Base-by-base conservation (phyloP, 345 rosid genomes). In the Hibiscus syriacus region DNA sequence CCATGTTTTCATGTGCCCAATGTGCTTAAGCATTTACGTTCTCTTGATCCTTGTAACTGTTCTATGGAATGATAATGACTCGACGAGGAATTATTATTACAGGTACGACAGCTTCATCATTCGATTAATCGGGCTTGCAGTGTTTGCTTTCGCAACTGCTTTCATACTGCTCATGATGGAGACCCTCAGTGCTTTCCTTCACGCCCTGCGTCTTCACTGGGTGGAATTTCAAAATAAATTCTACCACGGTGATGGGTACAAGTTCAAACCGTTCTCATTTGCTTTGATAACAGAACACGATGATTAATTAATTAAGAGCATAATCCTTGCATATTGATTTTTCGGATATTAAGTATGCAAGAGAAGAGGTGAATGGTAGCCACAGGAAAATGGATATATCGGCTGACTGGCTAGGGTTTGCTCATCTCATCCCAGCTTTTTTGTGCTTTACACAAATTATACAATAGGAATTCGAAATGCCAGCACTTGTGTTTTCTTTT, bases 151-250 rank as follows among this genome's bases (percentile, higher is more conserved):
- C 68, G 97, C 99, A 20, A 93, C 99, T n/a, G 90, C 90, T 45
- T 93, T 91, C 85, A 85, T 93, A 80, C 85, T 93, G 46, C 87
- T 93, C 36, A 87, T 90, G 92, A 93, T 93, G 99, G 99, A 93
- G 85, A 86, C 96, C 6, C 91, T 93, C 38, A 91, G 99, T 57
- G 99, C 99, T 45, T 93, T 93, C 80, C 85, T 93, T 14, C 99
- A 93, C 25, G 96, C 99, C 11, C 66, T 93, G 81, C 97, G 99
- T 80, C 99, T 93, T 70, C 99, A 93, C 58, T 90, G 99, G 99
- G 95, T 90, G 49, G 99, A 93, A 59, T 93, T 89, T 73, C 94
- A 89, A 80, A 83, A 76, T 23, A 93, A 93, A 78, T 90, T 93
- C 86, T 93, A 87, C 87, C 65, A 83, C 26, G 99, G 99, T 8